A percentile compares a stretch with the other conserved stretches of the same genome.
Conservation (phyloP, 345 rosid species). For the Cardamine chenopodiifolia region DNA sequence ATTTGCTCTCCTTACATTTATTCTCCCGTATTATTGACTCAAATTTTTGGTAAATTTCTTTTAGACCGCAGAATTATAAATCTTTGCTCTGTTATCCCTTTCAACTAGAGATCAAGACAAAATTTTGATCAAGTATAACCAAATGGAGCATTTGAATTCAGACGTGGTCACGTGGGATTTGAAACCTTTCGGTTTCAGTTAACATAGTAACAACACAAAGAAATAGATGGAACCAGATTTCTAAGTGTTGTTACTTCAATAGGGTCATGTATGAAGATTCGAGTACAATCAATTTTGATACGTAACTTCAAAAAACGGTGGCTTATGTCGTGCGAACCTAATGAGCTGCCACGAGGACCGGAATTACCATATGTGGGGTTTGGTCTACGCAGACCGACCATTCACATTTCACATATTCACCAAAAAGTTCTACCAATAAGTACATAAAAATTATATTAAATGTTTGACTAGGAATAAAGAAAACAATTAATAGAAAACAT, state of each 20-base stretch:
- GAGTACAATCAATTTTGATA: conserved; percentile 35
- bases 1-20: background rate
- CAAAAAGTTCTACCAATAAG: conserved; percentile 34
- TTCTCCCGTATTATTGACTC: background rate
- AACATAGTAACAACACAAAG: conserved; percentile 19
- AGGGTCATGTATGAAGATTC: conserved; percentile 29
- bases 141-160: background rate
- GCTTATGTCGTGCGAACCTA: conserved; percentile 16
- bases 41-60: background rate
- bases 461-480: conserved; percentile 26
- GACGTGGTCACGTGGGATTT: background rate
- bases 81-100: background rate
- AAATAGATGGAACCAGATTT: conserved; percentile 16
- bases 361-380: conserved; percentile 29
- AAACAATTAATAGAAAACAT: conserved; percentile 12
- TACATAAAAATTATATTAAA: conserved; percentile 21
- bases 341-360: conserved; percentile 35
- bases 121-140: background rate
- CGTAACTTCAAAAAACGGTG: conserved; percentile 34
- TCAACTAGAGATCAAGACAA: background rate
- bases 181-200: background rate
- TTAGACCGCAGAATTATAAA: background rate
- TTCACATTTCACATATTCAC: conserved; percentile 34
- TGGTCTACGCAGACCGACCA: conserved; percentile 34
- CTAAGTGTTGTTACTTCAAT: conserved; percentile 25